Conservation (phyloP, 768 basidiomycete species). For the Pleurotus tuber-regium region DNA sequence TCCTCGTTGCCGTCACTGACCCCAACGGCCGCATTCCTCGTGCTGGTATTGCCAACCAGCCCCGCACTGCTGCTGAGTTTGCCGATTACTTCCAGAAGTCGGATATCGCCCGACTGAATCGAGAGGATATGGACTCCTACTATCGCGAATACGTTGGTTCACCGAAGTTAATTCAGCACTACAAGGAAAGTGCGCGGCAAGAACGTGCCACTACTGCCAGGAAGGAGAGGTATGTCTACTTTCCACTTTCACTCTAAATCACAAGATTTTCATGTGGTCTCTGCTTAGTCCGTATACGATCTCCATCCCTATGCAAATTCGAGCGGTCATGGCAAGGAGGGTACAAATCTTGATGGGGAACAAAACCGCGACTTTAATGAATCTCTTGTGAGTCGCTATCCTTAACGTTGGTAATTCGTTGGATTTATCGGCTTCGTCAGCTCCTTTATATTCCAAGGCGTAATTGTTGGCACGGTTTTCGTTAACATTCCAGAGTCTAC, state of each 20-base stretch:
- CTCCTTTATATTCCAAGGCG: conserved; percentile 26
- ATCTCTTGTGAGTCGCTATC: conserved; percentile 24
- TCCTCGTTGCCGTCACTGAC: conserved; percentile 60
- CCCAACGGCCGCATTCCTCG: conserved; percentile 49
- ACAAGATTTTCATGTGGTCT: conserved; percentile 8
- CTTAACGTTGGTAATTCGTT: neutral
- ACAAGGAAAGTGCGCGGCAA: conserved; percentile 40
- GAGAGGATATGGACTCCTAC: conserved; percentile 48
- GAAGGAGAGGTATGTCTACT: conserved; percentile 23
- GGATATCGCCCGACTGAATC: conserved; percentile 31
- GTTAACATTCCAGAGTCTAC: conserved; percentile 50
- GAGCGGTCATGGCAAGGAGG: conserved; percentile 36
- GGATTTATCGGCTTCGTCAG: conserved; percentile 18
- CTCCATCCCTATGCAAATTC: conserved; percentile 34
- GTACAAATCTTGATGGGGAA: conserved; percentile 36
- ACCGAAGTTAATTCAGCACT: conserved; percentile 36
- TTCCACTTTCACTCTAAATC: neutral
- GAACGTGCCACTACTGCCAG: conserved; percentile 52
- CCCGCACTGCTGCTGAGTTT: conserved; percentile 47
- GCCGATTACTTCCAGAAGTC: conserved; percentile 33
- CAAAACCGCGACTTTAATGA: conserved; percentile 25
- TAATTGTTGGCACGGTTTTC: conserved; percentile 63
- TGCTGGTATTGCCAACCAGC: conserved; percentile 28
- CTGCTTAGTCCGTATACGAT: conserved; percentile 35
- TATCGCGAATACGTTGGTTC: conserved; percentile 40